phyloP scores from a whole-genome alignment of 2,329 filamentous ascomycete genomes.

The Penicillium hesseltinei region DNA sequence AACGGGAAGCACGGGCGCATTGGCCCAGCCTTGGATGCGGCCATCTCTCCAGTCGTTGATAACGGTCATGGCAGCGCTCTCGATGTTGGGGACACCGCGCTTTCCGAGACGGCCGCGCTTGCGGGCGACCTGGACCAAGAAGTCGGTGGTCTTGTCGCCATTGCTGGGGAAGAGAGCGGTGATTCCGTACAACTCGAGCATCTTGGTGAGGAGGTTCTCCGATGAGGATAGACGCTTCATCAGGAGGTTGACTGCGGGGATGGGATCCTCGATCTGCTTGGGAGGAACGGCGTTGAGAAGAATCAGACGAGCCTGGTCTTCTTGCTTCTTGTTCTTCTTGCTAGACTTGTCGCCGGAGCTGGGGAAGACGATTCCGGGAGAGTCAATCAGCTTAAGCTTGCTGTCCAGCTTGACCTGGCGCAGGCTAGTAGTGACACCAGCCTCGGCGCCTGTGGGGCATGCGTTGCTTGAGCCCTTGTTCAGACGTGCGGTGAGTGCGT shows the following conservation, averaged over 20 bases:
- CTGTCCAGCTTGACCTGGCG: conserved; percentile 91
- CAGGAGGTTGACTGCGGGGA: conserved; percentile 83
- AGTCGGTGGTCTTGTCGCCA: conserved; percentile 81
- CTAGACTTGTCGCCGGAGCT: conserved; percentile 49
- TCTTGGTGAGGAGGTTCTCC: conserved; percentile 70
- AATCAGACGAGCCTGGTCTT: conserved; percentile 76
- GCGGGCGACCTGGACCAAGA: conserved; percentile 89
- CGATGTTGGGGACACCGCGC: conserved; percentile 85
- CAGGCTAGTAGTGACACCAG: conserved; percentile 84
- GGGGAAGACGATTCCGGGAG: conserved; percentile 91
- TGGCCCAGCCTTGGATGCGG: conserved; percentile 87
- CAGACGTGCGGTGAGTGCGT: conserved; percentile 77
- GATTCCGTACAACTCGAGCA: conserved; percentile 80
- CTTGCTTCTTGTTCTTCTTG: conserved; percentile 64
- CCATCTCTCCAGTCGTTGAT: conserved; percentile 97
- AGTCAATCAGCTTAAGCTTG: conserved; percentile 90
- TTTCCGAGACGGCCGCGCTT: conserved; percentile 86
- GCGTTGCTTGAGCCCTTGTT: conserved; percentile 62
- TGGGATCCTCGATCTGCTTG: conserved; percentile 88
- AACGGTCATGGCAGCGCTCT: conserved; percentile 84
- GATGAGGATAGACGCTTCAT: conserved; percentile 74
- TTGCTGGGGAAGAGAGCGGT: conserved; percentile 69
- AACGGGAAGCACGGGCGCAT: conserved; percentile 67
- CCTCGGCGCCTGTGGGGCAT: conserved; percentile 86
- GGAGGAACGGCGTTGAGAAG: conserved; percentile 90